These are phyloP conservation scores for Syncephalastrum monosporum DNA, from an alignment of 371 early-diverging fungal genomes.

Conservation along the genomic window DNA sequence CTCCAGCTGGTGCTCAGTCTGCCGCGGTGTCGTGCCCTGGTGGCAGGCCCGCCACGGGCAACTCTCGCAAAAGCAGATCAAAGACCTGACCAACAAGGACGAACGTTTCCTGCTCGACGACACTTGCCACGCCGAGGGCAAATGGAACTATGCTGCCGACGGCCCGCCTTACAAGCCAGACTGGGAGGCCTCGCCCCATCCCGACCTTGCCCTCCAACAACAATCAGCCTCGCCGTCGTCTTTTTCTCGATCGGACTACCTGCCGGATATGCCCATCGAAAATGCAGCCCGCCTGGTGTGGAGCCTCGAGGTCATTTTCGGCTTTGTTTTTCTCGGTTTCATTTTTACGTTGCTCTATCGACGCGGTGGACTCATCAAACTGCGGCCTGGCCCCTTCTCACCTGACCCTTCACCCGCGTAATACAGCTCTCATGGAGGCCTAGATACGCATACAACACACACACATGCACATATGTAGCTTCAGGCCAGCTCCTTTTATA, in stretches of 20 bases:
- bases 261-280: too few species aligned
- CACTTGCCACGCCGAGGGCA: conserved; percentile 22
- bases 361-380: too few species aligned
- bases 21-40: conserved; percentile 33
- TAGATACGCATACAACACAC: too few species aligned
- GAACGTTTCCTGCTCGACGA: conserved; percentile 23
- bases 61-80: neutral
- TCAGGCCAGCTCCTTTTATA: too few species aligned
- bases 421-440: too few species aligned
- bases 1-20: conserved; percentile 36
- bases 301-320: conserved; percentile 3
- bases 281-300: conserved; percentile 3
- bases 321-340: neutral
- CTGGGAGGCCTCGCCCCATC: conserved; percentile 5
- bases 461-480: too few species aligned
- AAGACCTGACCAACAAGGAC: conserved; percentile 3
- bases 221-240: too few species aligned
- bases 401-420: too few species aligned
- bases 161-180: conserved; percentile 28
- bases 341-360: neutral
- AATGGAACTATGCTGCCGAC: conserved; percentile 32
- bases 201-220: too few species aligned
- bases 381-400: too few species aligned
- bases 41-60: conserved; percentile 22
- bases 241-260: too few species aligned